phyloP scores from a whole-genome alignment of 257 asterid genomes.

The Osmanthus fragrans region DNA sequence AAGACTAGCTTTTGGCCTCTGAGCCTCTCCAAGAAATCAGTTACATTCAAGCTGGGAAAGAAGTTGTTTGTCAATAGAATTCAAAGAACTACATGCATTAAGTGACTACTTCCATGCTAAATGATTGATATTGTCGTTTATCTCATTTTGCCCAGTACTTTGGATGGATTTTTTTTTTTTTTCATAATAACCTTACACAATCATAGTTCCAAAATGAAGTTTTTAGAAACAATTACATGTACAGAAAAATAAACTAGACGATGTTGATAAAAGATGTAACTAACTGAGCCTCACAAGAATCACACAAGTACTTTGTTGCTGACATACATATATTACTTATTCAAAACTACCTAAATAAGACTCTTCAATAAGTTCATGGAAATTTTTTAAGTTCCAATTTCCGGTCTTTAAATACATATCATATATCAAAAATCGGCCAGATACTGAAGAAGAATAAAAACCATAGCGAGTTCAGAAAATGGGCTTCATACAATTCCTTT shows the following conservation, averaged over 20 bases:
- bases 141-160: not conserved
- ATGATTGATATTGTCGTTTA: not conserved
- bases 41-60: slow-evolving; percentile 64
- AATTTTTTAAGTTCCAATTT: not conserved
- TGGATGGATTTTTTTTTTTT: not conserved
- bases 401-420: not conserved
- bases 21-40: slow-evolving; percentile 85
- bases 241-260: not conserved
- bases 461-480: slow-evolving; percentile 4
- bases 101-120: not conserved
- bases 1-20: slow-evolving; percentile 75
- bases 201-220: not conserved
- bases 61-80: slow-evolving; percentile 15
- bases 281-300: not conserved
- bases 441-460: not conserved
- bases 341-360: not conserved
- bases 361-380: not conserved
- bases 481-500: slow-evolving; percentile 8
- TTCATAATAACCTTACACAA: not conserved
- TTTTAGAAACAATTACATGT: not conserved
- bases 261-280: not conserved
- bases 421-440: slow-evolving; percentile 7
- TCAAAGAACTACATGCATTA: not conserved
- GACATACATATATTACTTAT: not conserved
- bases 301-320: slow-evolving; percentile 3